Percentiles rank a stretch among this genome's conserved stretches.
phyloP scores from a whole-genome alignment of 1,284 basidiomycete species.

The Cryptococcus wingfieldii region DNA sequence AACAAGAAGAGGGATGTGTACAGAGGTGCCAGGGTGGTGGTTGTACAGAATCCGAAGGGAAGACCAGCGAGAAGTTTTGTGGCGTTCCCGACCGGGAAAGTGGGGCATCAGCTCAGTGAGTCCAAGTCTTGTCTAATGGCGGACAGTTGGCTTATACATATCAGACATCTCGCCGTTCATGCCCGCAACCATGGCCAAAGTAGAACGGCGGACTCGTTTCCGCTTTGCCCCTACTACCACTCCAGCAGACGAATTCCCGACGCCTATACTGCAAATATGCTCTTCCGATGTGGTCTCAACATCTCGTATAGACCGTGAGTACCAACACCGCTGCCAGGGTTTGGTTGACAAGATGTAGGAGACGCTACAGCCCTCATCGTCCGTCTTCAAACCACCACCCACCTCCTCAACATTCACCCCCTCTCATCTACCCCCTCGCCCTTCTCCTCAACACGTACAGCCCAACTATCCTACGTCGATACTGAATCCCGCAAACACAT shows the following conservation, averaged over 20 bases:
- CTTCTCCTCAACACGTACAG: conserved; percentile 7
- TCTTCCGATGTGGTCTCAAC: conserved; percentile 19
- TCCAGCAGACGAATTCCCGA: conserved; percentile 20
- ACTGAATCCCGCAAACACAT: conserved; percentile 29
- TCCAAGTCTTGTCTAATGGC: not conserved
- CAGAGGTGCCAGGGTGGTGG: conserved; percentile 15
- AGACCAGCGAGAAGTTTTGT: conserved; percentile 17
- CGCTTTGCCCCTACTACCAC: conserved; percentile 18
- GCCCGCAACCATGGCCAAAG: conserved; percentile 6
- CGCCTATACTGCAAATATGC: conserved; percentile 26
- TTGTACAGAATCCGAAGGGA: conserved; percentile 13
- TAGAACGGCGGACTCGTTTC: conserved; percentile 1
- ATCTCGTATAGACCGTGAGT: conserved; percentile 23
- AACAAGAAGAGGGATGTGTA: conserved; percentile 10
- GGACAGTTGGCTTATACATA: not conserved
- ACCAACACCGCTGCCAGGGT: not conserved
- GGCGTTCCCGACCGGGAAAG: conserved; percentile 26
- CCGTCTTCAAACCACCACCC: conserved; percentile 20
- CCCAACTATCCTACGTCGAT: conserved; percentile 11
- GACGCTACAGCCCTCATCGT: conserved; percentile 21
- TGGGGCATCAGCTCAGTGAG: conserved; percentile 34
- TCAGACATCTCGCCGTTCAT: conserved; percentile 32
- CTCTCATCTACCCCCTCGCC: conserved; percentile 12
- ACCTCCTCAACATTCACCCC: conserved; percentile 23
- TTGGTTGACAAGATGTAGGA: conserved; percentile 10